These are phyloP conservation scores for Avena eriantha DNA, from an alignment of 176 grass and related monocot genomes.

Conservation along the genomic window DNA sequence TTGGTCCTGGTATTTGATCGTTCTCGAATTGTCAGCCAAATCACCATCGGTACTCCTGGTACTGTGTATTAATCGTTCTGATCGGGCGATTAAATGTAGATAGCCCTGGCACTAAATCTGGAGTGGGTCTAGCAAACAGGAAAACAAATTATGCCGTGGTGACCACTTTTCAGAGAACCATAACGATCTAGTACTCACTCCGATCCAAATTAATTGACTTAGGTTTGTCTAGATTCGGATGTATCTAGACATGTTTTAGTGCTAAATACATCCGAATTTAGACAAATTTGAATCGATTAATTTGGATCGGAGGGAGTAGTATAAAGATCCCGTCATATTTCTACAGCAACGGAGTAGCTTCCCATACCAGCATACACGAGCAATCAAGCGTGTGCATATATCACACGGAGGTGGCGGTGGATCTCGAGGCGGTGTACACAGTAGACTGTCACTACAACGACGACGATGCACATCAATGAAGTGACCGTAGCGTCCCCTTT, in stretches of 20 bases:
- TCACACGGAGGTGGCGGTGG: constrained; percentile 3
- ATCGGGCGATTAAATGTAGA: neutral
- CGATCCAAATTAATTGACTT: too few species aligned
- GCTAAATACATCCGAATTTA: too few species aligned
- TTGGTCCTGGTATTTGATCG: neutral
- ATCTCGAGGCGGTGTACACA: constrained; percentile 30
- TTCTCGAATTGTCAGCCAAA: neutral
- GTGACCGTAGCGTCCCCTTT: neutral
- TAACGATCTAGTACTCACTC: too few species aligned
- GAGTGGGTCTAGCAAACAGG: neutral
- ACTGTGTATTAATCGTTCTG: too few species aligned
- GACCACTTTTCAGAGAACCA: too few species aligned
- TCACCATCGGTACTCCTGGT: neutral
- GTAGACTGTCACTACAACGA: neutral
- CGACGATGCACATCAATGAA: neutral
- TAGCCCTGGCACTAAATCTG: neutral
- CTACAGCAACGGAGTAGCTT: neutral
- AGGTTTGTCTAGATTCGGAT: too few species aligned
- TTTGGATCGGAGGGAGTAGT: too few species aligned
- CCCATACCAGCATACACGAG: too few species aligned
- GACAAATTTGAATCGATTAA: too few species aligned
- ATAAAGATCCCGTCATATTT: neutral
- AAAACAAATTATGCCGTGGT: too few species aligned
- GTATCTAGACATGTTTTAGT: too few species aligned
- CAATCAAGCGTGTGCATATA: neutral